Conservation (phyloP, 176 grass and related monocot species). For the Cocos nucifera region DNA sequence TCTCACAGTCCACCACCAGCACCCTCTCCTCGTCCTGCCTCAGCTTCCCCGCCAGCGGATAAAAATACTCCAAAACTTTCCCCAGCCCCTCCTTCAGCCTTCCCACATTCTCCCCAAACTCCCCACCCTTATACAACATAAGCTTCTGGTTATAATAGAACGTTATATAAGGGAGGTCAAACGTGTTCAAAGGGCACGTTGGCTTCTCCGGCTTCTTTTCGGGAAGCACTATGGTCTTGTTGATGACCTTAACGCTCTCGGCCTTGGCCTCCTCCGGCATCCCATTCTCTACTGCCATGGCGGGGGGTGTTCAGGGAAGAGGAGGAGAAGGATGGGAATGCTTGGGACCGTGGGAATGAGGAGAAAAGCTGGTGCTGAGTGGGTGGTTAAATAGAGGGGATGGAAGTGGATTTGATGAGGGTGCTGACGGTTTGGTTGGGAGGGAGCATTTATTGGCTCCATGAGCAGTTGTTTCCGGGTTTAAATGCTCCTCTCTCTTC, state of each 20-base stretch:
- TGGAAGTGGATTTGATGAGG: background rate
- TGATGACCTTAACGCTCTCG: conserved; percentile 24
- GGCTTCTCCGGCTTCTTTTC: conserved; percentile 26
- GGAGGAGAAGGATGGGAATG: background rate
- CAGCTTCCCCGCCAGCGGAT: conserved; percentile 68
- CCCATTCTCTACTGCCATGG: conserved; percentile 39
- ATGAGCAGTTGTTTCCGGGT: no score
- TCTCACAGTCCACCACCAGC: conserved; percentile 33
- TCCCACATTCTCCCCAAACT: conserved; percentile 44
- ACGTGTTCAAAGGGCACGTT: conserved; percentile 48
- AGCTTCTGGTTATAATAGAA: conserved; percentile 99
- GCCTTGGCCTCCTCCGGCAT: conserved; percentile 5
- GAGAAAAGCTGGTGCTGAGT: no score
- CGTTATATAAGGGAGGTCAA: conserved; percentile 95
- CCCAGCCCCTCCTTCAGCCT: conserved; percentile 50
- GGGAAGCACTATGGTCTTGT: conserved; percentile 29
- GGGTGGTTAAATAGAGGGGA: background rate
- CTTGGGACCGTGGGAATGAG: background rate
- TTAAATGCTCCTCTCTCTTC: no score
- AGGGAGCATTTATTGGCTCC: no score
- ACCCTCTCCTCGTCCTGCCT: conserved; percentile 48
- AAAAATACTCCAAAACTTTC: conserved; percentile 63
- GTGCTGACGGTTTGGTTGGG: no score
- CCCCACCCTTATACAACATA: conserved; percentile 57
- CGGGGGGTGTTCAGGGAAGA: background rate